Evolutionary conservation across 495 filamentous ascomycete species (phyloP).

Genomic region (Penicillium canariense): DNA sequence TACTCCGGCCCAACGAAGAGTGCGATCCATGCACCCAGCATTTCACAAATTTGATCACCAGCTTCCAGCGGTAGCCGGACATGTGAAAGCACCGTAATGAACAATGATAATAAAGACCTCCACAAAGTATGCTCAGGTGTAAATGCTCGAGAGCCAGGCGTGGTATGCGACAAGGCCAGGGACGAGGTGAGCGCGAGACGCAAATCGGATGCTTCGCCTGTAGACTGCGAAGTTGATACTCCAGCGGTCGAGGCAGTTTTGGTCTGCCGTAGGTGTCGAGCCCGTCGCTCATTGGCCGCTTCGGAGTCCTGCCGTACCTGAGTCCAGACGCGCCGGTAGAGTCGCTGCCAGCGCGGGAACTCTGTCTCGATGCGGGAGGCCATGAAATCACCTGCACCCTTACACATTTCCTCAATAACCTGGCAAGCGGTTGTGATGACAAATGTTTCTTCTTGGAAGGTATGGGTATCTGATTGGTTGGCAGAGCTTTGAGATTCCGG

Average conservation of each 20-base stretch:
- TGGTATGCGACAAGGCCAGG: conserved; percentile 26
- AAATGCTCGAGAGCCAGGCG: conserved; percentile 31
- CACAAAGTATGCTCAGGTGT: conserved; percentile 40
- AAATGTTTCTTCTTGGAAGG: conserved; percentile 65
- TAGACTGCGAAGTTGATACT: not conserved
- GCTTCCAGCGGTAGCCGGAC: conserved; percentile 38
- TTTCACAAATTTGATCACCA: conserved; percentile 41
- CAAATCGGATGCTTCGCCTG: not conserved
- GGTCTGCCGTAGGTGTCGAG: conserved; percentile 15
- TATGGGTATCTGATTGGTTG: conserved; percentile 22
- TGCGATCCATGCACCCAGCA: conserved; percentile 39
- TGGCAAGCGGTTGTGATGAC: conserved; percentile 69
- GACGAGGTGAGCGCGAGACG: conserved; percentile 17
- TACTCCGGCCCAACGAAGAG: conserved; percentile 38
- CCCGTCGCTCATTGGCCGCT: conserved; percentile 32
- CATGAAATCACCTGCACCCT: conserved; percentile 77
- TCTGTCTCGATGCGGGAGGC: conserved; percentile 63
- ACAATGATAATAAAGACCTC: conserved; percentile 38
- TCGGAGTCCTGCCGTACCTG: conserved; percentile 39
- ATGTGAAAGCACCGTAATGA: conserved; percentile 38
- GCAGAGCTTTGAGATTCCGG: conserved; percentile 9
- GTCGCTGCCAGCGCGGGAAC: conserved; percentile 57
- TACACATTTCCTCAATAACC: conserved; percentile 57
- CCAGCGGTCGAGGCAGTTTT: not conserved
- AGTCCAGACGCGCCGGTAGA: conserved; percentile 42